Evolutionary conservation across 108 stramenopile genomes (phyloP).

Genomic region (Skeletonema costatum): DNA sequence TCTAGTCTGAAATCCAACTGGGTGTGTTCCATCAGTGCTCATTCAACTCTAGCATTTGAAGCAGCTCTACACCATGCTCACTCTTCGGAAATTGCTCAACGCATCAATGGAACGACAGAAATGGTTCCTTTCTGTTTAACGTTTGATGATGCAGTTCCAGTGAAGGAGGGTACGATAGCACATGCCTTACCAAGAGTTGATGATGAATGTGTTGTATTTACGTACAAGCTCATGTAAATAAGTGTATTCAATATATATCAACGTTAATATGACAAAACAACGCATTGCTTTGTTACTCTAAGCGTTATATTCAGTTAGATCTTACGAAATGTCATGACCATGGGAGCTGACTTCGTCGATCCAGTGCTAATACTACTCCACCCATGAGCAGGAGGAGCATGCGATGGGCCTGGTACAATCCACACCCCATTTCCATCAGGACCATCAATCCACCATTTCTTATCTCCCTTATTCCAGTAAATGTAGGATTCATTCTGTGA

Average conservation of each 20-base stretch:
- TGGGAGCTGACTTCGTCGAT: not conserved
- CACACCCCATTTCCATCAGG: slow-evolving; percentile 51
- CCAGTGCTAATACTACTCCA: slow-evolving; percentile 19
- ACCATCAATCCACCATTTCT: slow-evolving; percentile 58
- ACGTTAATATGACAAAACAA: not conserved
- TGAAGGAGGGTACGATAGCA: slow-evolving; percentile 27
- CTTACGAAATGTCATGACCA: slow-evolving; percentile 10
- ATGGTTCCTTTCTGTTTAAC: slow-evolving; percentile 39
- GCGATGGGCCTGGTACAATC: slow-evolving; percentile 35
- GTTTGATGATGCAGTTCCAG: slow-evolving; percentile 51
- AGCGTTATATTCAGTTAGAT: not conserved
- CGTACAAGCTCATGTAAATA: slow-evolving; percentile 4
- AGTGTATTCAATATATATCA: not conserved
- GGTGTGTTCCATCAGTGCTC: slow-evolving; percentile 49
- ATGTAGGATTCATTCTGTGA: slow-evolving; percentile 53
- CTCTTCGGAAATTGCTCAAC: slow-evolving; percentile 26
- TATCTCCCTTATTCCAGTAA: slow-evolving; percentile 49
- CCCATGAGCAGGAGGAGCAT: slow-evolving; percentile 42
- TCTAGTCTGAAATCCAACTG: slow-evolving; percentile 43
- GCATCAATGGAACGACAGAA: slow-evolving; percentile 11
- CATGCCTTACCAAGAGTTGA: slow-evolving; percentile 33
- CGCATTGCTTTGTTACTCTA: not conserved
- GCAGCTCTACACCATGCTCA: slow-evolving; percentile 41
- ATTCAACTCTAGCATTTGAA: slow-evolving; percentile 37
- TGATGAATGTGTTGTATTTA: slow-evolving; percentile 45